phyloP scores from a whole-genome alignment of 2,329 filamentous ascomycete genomes.

The Neonectria ditissima region DNA sequence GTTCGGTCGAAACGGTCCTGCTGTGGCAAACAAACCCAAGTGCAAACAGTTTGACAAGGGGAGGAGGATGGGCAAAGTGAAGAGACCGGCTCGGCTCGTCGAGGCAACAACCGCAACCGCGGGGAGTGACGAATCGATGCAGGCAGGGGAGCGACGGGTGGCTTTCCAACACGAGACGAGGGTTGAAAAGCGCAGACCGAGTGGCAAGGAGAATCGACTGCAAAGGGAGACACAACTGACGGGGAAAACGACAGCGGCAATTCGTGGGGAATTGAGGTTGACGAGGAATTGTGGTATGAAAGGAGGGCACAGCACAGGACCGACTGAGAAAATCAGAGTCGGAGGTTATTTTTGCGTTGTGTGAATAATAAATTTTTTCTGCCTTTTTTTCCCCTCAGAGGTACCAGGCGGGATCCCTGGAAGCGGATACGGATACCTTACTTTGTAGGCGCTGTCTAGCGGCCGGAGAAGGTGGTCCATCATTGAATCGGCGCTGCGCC shows the following conservation, averaged over 20 bases:
- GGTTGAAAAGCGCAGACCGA: constrained; percentile 35
- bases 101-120: constrained; percentile 33
- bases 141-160: constrained; percentile 30
- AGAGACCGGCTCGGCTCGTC: constrained; percentile 35
- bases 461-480: constrained; percentile 29
- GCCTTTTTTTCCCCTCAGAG: constrained; percentile 40
- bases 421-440: constrained; percentile 33
- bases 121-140: constrained; percentile 29
- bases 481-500: constrained; percentile 28
- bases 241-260: constrained; percentile 40
- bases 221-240: constrained; percentile 30
- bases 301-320: constrained; percentile 45
- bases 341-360: constrained; percentile 54
- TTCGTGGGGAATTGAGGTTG: constrained; percentile 47
- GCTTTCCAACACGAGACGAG: constrained; percentile 28
- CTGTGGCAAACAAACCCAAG: constrained; percentile 30
- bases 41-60: constrained; percentile 33
- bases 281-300: constrained; percentile 44
- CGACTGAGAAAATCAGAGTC: constrained; percentile 45
- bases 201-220: constrained; percentile 26
- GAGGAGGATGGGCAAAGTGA: constrained; percentile 21
- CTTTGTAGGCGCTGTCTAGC: constrained; percentile 34
- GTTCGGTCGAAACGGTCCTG: constrained; percentile 30
- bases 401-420: constrained; percentile 38
- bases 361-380: constrained; percentile 58